Conservation (phyloP, 169 alveolate species). For the Plasmodium inui region DNA sequence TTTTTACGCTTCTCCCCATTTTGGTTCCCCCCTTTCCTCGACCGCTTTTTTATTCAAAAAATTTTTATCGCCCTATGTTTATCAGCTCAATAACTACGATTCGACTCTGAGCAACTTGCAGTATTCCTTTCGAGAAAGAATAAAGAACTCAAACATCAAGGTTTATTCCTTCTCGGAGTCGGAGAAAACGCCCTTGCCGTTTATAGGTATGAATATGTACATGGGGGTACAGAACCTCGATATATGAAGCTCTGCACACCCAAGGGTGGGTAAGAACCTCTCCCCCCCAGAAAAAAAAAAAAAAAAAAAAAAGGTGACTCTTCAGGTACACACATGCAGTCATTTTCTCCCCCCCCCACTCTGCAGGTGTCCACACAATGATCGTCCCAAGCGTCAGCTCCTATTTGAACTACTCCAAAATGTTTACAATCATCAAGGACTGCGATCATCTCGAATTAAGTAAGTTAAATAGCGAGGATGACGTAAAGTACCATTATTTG, state of each 20-base stretch:
- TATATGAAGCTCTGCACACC: neutral
- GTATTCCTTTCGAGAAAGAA: constrained; percentile 23
- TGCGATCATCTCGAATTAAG: constrained; percentile 63
- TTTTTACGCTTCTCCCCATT: constrained; percentile 71
- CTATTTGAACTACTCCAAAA: constrained; percentile 37
- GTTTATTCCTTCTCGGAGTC: constrained; percentile 65
- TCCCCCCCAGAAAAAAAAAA: neutral
- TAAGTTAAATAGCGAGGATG: constrained; percentile 49
- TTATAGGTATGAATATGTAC: constrained; percentile 19
- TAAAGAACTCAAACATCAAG: constrained; percentile 12
- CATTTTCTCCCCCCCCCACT: neutral
- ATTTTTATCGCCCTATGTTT: constrained; percentile 57
- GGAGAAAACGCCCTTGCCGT: constrained; percentile 58
- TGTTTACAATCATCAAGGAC: constrained; percentile 41
- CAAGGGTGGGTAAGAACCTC: neutral
- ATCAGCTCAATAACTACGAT: constrained; percentile 38
- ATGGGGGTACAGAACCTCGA: neutral
- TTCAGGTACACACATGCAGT: neutral
- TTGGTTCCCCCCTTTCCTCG: constrained; percentile 62
- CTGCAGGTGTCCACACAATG: constrained; percentile 50
- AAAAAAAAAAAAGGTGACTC: neutral
- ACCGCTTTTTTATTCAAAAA: constrained; percentile 29
- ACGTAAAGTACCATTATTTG: constrained; percentile 63
- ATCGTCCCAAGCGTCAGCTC: constrained; percentile 36
- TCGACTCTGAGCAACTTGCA: constrained; percentile 38